phyloP scores from a whole-genome alignment of 371 early-diverging fungal genomes.

The Saksenaea oblongispora region DNA sequence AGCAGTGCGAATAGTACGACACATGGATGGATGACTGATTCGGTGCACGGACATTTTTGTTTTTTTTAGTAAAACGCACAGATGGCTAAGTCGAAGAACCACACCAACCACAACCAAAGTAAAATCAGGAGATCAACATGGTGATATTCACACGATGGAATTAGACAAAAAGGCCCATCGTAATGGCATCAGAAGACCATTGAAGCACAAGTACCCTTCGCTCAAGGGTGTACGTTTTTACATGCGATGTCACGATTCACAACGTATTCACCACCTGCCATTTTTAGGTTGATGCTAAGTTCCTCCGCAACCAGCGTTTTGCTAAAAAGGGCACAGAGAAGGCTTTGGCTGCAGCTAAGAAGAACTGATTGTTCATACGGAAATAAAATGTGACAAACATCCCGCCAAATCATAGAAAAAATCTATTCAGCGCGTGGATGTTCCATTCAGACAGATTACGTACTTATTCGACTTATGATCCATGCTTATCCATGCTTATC shows the following conservation, averaged over 20 bases:
- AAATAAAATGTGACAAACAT: not conserved
- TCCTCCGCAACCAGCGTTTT: slow-evolving; percentile 97
- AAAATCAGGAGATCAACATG: slow-evolving; percentile 8
- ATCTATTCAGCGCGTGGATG: no score
- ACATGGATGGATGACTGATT: slow-evolving; percentile 10
- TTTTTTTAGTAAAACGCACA: not conserved
- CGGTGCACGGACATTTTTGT: slow-evolving; percentile 5
- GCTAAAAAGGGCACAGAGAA: slow-evolving; percentile 80
- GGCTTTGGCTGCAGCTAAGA: slow-evolving; percentile 49
- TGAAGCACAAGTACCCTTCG: slow-evolving; percentile 85
- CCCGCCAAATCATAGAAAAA: not conserved
- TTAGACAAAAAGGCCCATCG: slow-evolving; percentile 97
- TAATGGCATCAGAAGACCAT: slow-evolving; percentile 96
- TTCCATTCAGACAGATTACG: not conserved
- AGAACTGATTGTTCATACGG: slow-evolving; percentile 4
- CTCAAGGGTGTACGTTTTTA: slow-evolving; percentile 83
- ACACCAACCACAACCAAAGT: slow-evolving; percentile 97
- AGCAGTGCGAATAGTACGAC: not conserved
- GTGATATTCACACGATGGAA: slow-evolving; percentile 3
- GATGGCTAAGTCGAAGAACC: slow-evolving; percentile 97
- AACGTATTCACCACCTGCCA: not conserved
- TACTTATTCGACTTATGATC: not conserved
- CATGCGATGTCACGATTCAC: not conserved
- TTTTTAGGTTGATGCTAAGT: slow-evolving; percentile 89
- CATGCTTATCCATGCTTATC: not conserved